phyloP scores from a whole-genome alignment of 2,329 filamentous ascomycete species.

The Trichoderma sp. region DNA sequence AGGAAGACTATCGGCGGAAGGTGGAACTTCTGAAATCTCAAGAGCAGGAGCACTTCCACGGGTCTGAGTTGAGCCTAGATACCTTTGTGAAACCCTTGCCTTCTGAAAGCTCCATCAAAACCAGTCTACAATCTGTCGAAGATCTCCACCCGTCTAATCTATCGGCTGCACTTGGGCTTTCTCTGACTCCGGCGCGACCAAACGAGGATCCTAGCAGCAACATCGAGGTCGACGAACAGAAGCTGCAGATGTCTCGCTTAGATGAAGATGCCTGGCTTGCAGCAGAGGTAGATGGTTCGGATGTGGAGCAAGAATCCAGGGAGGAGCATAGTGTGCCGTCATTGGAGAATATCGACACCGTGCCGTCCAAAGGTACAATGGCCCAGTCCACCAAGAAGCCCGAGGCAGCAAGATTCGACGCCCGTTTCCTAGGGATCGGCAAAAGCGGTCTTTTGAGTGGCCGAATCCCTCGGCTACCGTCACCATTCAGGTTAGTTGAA shows the following conservation, averaged over 20 bases:
- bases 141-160: conserved; percentile 78
- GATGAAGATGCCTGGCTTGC: conserved; percentile 45
- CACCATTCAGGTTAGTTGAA: conserved; percentile 5
- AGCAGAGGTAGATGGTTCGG: neutral
- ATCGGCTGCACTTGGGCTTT: conserved; percentile 48
- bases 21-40: conserved; percentile 64
- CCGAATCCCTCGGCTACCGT: neutral
- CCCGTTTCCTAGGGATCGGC: neutral
- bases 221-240: conserved; percentile 67
- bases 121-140: conserved; percentile 79
- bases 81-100: conserved; percentile 61
- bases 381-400: neutral
- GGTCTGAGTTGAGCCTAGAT: conserved; percentile 59
- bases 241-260: conserved; percentile 54
- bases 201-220: conserved; percentile 45
- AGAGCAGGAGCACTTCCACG: conserved; percentile 56
- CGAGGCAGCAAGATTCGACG: neutral
- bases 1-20: conserved; percentile 75
- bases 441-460: conserved; percentile 6
- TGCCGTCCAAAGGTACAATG: neutral
- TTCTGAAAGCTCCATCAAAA: conserved; percentile 66
- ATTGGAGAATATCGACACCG: neutral
- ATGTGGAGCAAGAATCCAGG: neutral
- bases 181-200: conserved; percentile 46
- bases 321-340: neutral